Conservation (phyloP, 1,284 basidiomycete genomes). For the Pisolithus thermaeus region DNA sequence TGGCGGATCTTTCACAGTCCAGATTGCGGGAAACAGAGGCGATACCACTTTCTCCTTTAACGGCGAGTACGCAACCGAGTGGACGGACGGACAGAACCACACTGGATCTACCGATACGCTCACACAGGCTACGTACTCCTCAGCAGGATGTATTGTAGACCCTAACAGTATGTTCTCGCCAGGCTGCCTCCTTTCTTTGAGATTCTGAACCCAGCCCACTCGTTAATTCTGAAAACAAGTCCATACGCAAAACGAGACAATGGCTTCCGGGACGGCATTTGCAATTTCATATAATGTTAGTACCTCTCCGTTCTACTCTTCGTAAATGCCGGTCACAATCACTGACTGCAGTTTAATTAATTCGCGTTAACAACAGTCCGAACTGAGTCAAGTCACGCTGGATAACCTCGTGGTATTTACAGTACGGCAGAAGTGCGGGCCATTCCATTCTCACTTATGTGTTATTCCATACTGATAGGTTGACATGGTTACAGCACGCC, state of each 20-base stretch:
- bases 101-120: slow-evolving; percentile 3
- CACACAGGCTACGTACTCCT: slow-evolving; percentile 1
- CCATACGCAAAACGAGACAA: slow-evolving; percentile 38
- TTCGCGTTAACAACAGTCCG: slow-evolving; percentile 20
- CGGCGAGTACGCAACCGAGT: slow-evolving; percentile 16
- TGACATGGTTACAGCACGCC: slow-evolving; percentile 35
- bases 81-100: slow-evolving; percentile 13
- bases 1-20: slow-evolving; percentile 38
- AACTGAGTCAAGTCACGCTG: slow-evolving; percentile 27
- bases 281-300: slow-evolving; percentile 38
- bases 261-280: slow-evolving; percentile 41
- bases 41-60: slow-evolving; percentile 36
- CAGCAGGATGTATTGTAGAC: slow-evolving; percentile 28
- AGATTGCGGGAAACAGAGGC: slow-evolving; percentile 39
- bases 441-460: not conserved
- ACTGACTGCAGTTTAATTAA: not conserved
- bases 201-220: not conserved
- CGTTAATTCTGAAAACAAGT: slow-evolving; percentile 20
- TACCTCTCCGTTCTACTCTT: not conserved
- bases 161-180: slow-evolving; percentile 33
- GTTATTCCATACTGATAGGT: not conserved
- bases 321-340: not conserved
- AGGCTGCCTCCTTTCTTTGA: not conserved
- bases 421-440: slow-evolving; percentile 26
- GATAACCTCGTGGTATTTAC: slow-evolving; percentile 30